Conservation (phyloP, 345 rosid species). For the Brassica napus region DNA sequence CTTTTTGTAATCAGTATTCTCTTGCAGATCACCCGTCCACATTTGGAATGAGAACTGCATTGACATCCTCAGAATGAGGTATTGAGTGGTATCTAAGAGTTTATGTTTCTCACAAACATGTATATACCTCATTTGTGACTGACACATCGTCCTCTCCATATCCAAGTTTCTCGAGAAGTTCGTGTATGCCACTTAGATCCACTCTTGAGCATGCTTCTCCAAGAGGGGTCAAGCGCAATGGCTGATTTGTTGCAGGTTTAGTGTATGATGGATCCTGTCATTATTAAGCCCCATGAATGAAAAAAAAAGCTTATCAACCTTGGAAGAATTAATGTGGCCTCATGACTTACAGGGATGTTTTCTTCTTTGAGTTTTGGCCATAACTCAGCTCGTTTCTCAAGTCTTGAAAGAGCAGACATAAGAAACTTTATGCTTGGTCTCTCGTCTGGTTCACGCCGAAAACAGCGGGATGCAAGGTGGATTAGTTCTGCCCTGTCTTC, state of each 20-base stretch:
- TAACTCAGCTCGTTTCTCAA: slow-evolving; percentile 85
- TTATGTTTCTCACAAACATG: neutral
- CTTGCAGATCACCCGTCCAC: slow-evolving; percentile 98
- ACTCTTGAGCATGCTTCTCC: slow-evolving; percentile 85
- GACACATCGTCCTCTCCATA: slow-evolving; percentile 96
- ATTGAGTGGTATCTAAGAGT: neutral
- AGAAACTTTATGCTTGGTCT: slow-evolving; percentile 95
- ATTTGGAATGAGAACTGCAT: slow-evolving; percentile 92
- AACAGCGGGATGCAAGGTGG: slow-evolving; percentile 83
- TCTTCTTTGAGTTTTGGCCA: slow-evolving; percentile 36
- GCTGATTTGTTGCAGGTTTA: slow-evolving; percentile 50
- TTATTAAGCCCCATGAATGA: slow-evolving; percentile 12
- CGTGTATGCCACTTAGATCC: slow-evolving; percentile 90
- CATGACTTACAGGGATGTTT: slow-evolving; percentile 30
- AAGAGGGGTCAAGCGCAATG: slow-evolving; percentile 62
- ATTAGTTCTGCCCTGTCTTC: slow-evolving; percentile 93
- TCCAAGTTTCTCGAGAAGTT: slow-evolving; percentile 76
- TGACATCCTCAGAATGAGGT: neutral
- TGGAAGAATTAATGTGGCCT: slow-evolving; percentile 7
- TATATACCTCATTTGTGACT: slow-evolving; percentile 69
- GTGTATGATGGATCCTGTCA: slow-evolving; percentile 60
- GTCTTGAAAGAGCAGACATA: slow-evolving; percentile 66
- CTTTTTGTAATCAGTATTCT: slow-evolving; percentile 82
- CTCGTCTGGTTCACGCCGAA: slow-evolving; percentile 87
- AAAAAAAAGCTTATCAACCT: neutral